Percentiles rank a stretch among this genome's conserved stretches.
Evolutionary conservation across 768 basidiomycete genomes (phyloP).

Genomic region (Russula olivacea): DNA sequence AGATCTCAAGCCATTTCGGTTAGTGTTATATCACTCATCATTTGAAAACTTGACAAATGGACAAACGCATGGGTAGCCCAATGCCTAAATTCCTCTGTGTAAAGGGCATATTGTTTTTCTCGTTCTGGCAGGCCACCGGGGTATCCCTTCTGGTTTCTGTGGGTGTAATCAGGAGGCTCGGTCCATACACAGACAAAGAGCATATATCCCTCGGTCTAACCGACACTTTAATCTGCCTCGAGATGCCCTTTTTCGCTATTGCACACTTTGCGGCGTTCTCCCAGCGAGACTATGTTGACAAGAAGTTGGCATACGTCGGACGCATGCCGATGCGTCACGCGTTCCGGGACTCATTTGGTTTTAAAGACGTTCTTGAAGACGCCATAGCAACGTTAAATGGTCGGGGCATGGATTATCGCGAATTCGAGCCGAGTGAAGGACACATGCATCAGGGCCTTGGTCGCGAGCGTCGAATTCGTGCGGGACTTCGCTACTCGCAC

Average conservation of each 20-base stretch:
- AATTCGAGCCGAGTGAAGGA: conserved; percentile 94
- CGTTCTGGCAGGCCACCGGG: conserved; percentile 91
- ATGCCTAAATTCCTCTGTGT: conserved; percentile 98
- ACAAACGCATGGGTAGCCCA: conserved; percentile 44
- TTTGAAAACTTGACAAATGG: neutral
- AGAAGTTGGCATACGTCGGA: conserved; percentile 59
- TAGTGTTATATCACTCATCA: conserved; percentile 28
- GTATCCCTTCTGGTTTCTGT: conserved; percentile 87
- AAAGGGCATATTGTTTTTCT: conserved; percentile 97
- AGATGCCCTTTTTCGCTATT: conserved; percentile 96
- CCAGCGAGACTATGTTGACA: conserved; percentile 77
- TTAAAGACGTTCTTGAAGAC: conserved; percentile 84
- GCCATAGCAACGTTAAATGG: conserved; percentile 75
- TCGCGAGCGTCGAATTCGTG: conserved; percentile 79
- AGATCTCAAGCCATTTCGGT: conserved; percentile 88
- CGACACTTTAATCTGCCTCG: conserved; percentile 88
- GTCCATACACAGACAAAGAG: conserved; percentile 81
- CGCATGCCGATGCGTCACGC: conserved; percentile 89
- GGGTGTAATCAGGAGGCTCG: conserved; percentile 67
- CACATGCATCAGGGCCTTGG: conserved; percentile 86
- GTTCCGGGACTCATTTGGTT: conserved; percentile 80
- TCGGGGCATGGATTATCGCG: conserved; percentile 90
- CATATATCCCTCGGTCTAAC: conserved; percentile 88
- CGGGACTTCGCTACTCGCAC: conserved; percentile 84
- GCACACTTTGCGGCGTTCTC: conserved; percentile 96